These are phyloP conservation scores for Heliosperma pusillum DNA, from an alignment of 148 eudicot species.

Conservation along the genomic window DNA sequence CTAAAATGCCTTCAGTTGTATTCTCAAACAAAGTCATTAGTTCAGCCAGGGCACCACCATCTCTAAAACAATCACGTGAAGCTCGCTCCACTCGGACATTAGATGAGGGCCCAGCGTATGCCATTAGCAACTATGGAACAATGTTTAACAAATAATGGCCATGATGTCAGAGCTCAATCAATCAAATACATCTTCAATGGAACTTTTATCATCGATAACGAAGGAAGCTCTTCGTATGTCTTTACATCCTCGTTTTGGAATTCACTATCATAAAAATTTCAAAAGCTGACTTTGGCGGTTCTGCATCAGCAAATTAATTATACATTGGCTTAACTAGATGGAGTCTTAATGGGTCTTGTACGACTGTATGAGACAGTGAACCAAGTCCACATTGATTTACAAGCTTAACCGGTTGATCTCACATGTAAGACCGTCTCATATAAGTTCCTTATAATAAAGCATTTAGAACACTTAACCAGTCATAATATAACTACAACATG, in stretches of 20 bases:
- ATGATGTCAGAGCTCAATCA: background rate
- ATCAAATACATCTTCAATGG: background rate
- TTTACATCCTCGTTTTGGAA: background rate
- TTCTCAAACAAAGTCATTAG: slow-evolving; percentile 56
- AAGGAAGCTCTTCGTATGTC: background rate
- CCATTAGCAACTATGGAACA: slow-evolving; percentile 54
- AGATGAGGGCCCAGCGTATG: slow-evolving; percentile 88
- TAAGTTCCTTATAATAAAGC: no score
- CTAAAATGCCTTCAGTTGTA: slow-evolving; percentile 26
- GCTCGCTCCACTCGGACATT: slow-evolving; percentile 77
- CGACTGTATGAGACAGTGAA: no score
- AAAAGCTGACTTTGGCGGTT: background rate
- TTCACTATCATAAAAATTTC: background rate
- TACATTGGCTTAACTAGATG: background rate
- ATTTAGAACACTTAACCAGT: no score
- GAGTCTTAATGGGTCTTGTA: background rate
- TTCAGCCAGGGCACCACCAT: slow-evolving; percentile 78
- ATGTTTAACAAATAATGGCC: background rate
- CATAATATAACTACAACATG: background rate
- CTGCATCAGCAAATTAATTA: no score
- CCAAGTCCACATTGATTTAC: no score
- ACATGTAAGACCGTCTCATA: no score
- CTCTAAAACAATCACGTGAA: slow-evolving; percentile 56
- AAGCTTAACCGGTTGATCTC: no score
- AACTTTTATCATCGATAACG: background rate